Evolutionary conservation across 1,284 basidiomycete species (phyloP), one percentile per base, ranked within the genome.

Genomic region (Anthracocystis walkeri): DNA sequence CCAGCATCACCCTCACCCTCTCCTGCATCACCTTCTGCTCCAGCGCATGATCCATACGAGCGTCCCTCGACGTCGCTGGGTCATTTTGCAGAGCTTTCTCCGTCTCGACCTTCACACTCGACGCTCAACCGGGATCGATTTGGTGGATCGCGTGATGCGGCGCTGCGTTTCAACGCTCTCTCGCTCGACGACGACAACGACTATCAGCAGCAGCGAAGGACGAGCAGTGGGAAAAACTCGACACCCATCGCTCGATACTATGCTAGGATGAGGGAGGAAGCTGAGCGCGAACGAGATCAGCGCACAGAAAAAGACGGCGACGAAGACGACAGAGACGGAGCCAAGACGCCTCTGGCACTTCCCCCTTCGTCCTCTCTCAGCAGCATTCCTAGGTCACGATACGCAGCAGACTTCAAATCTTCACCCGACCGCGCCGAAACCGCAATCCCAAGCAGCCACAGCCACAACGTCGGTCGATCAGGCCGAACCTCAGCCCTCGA

Each of bases 181-280:
- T 59, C 59, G 11, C 59, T 66, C 14, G 63, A 72, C 45, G 46
- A 58, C 45, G 40, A 50, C 25, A 45, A 29, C 2, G 25, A 23
- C 27, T 31, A 27, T 45, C 42, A 8, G 27, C 44, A 46, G 23
- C 44, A 46, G 23, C 25, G 44, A 4, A 21, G 44, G 23, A 27
- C 12, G 49, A 21, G 21, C 33, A 23, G 25, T 3, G 57, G 33
- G 7, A 35, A 23, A 11, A 35, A 50, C 0, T 35, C 31, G 18
- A 69, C 72, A 7, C 72, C 72, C 16, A 75, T 75, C 21, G 72
- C 72, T 3, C 29, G 64, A 8, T 70, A 75, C 57, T 75, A 63
- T 38, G 62, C 64, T 6, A 11, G 52, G 7, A 48, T 64, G 29
- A 44, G 63, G 3, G 33, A 50, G 25, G 54, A 60, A n/a, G 58